phyloP scores from a whole-genome alignment of 148 eudicot species.

The Vaccinium vitisidaea region DNA sequence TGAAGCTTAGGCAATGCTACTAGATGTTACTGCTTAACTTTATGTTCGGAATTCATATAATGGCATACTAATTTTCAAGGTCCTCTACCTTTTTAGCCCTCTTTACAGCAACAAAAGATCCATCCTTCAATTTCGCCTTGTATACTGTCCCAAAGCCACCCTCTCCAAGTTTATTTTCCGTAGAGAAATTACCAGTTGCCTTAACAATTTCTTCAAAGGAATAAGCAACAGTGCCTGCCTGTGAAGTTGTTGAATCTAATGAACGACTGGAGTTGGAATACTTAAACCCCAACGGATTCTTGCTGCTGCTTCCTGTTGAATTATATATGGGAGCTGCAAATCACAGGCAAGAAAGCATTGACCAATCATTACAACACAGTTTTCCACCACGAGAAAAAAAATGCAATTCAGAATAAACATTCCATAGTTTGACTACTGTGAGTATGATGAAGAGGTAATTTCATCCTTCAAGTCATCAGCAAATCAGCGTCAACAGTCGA shows the following conservation, averaged over 20 bases:
- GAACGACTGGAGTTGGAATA: conserved; percentile 30
- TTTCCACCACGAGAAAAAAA: conserved; percentile 22
- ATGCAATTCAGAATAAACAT: not conserved
- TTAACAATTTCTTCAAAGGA: conserved; percentile 50
- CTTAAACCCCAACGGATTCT: conserved; percentile 23
- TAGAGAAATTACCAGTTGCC: conserved; percentile 62
- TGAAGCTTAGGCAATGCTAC: conserved; percentile 9
- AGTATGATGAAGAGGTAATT: not conserved
- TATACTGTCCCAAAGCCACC: conserved; percentile 74
- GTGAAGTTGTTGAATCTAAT: conserved; percentile 24
- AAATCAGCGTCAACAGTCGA: not conserved
- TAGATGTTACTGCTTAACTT: not conserved
- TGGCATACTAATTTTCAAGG: not conserved
- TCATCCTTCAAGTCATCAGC: not conserved
- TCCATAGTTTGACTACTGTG: not conserved
- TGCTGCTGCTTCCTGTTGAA: conserved; percentile 46
- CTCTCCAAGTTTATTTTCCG: conserved; percentile 51
- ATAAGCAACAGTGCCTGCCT: conserved; percentile 33
- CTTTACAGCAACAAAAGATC: conserved; percentile 61
- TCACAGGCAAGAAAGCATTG: conserved; percentile 6
- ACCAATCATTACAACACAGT: not conserved
- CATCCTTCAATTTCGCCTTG: conserved; percentile 57
- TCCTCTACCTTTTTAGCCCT: conserved; percentile 59
- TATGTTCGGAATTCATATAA: not conserved
- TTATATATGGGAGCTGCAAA: conserved; percentile 17